A percentile compares a stretch with the other conserved stretches of the same genome.
Conservation (phyloP, 495 filamentous ascomycete genomes). For the Venustampulla echinocandica region DNA sequence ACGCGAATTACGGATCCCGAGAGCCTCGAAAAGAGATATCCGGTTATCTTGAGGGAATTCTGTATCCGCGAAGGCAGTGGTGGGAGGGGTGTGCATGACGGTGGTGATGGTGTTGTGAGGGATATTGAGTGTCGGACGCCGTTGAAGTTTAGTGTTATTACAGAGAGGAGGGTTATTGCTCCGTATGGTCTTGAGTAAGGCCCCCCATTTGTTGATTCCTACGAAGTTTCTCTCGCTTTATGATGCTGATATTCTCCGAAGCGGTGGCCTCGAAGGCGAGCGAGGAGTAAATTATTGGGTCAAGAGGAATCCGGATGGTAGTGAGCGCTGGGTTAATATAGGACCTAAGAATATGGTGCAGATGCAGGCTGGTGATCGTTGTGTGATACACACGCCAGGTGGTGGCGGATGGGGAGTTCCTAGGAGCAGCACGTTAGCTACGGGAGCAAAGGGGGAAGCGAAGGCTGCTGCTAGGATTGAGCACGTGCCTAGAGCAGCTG, state of each 20-base stretch:
- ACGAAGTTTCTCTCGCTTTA: no score
- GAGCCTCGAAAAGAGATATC: conserved; percentile 60
- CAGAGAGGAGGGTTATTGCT: conserved; percentile 3
- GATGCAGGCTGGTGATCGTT: conserved; percentile 52
- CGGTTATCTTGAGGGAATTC: conserved; percentile 54
- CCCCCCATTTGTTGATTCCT: no score
- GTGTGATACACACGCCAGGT: conserved; percentile 48
- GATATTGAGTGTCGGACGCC: conserved; percentile 8
- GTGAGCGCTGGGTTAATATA: conserved; percentile 40
- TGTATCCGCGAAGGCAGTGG: conserved; percentile 38
- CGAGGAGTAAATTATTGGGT: conserved; percentile 11
- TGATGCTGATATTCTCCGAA: no score
- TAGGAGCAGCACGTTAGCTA: no score
- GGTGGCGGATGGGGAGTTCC: conserved; percentile 40
- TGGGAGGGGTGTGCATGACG: conserved; percentile 21
- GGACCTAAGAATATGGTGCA: conserved; percentile 59
- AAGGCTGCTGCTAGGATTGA: no score
- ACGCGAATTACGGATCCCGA: conserved; percentile 66
- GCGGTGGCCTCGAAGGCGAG: conserved; percentile 7
- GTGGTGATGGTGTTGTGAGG: conserved; percentile 28
- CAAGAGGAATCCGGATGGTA: conserved; percentile 34
- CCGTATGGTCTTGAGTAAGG: no score
- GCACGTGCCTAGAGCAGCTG: no score
- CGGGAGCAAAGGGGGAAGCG: no score
- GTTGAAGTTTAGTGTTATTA: conserved; percentile 4